Evolutionary conservation across 1,284 basidiomycete genomes (phyloP).

Genomic region (Malassezia pachydermatis): DNA sequence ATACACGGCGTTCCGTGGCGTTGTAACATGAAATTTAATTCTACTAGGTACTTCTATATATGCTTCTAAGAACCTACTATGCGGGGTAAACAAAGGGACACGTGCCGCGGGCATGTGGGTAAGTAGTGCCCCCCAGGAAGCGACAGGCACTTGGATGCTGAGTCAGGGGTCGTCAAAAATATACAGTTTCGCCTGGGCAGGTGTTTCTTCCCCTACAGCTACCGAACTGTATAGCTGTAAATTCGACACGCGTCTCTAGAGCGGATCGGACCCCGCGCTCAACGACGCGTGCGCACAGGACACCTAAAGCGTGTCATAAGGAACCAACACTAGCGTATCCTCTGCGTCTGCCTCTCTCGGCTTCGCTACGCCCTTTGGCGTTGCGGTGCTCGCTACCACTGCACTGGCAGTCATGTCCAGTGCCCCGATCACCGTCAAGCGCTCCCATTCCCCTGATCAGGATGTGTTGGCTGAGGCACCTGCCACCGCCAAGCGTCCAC

Average conservation of each 20-base stretch:
- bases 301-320: conserved; percentile 4
- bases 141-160: too few relatives aligned
- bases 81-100: too few relatives aligned
- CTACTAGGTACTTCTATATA: too few relatives aligned
- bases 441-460: conserved; percentile 16
- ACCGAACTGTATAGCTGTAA: conserved; percentile 20
- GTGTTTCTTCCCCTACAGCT: background rate
- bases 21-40: too few relatives aligned
- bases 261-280: conserved; percentile 5
- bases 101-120: too few relatives aligned
- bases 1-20: too few relatives aligned
- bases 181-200: conserved; percentile 14
- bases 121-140: too few relatives aligned
- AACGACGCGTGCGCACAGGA: conserved; percentile 16
- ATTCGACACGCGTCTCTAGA: conserved; percentile 3
- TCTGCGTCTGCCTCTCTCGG: background rate
- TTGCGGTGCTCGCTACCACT: background rate
- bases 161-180: too few relatives aligned
- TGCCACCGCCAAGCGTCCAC: conserved; percentile 4
- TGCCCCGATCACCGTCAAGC: conserved; percentile 7
- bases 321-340: background rate
- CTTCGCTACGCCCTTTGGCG: conserved; percentile 2
- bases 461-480: conserved; percentile 6
- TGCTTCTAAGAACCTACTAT: too few relatives aligned
- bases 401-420: background rate